These are phyloP conservation scores for Dioscorea dumetorum DNA, from an alignment of 106 monocot species.

Conservation along the genomic window DNA sequence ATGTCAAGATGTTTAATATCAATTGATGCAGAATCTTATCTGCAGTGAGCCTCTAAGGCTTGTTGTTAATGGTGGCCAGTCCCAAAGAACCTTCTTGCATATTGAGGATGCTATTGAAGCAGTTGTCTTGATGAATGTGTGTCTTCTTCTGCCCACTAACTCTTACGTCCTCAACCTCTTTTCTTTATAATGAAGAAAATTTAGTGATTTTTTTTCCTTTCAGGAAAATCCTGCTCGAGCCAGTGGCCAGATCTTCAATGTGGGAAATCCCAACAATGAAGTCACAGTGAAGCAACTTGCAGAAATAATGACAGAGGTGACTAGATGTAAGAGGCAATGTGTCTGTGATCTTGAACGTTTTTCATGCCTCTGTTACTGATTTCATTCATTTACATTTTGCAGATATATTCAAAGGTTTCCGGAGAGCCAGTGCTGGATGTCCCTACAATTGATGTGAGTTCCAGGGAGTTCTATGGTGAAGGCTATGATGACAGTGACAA, in stretches of 20 bases:
- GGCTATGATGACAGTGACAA: conserved; percentile 76
- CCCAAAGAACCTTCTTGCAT: conserved; percentile 65
- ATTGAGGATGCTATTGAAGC: conserved; percentile 84
- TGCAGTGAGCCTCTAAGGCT: conserved; percentile 54
- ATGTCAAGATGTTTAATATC: neutral
- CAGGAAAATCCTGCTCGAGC: conserved; percentile 72
- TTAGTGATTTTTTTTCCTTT: neutral
- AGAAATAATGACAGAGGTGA: conserved; percentile 64
- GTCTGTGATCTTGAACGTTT: neutral
- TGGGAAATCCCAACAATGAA: conserved; percentile 71
- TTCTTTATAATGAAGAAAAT: neutral
- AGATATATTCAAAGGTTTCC: conserved; percentile 66
- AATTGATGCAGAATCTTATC: conserved; percentile 45
- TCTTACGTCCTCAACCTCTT: neutral
- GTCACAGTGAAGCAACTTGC: conserved; percentile 65
- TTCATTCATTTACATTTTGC: neutral
- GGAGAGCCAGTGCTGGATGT: conserved; percentile 40
- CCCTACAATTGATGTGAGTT: conserved; percentile 61
- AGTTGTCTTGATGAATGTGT: conserved; percentile 63
- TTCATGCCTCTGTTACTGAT: neutral
- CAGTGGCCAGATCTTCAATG: conserved; percentile 69
- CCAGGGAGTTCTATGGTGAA: conserved; percentile 68
- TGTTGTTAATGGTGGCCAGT: conserved; percentile 65
- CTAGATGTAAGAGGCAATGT: neutral
- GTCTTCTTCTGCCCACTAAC: too few relatives aligned